Evolutionary conservation across 116 monocot species (phyloP), one percentile per base, ranked within the genome.

Genomic region (Iris pallida): DNA sequence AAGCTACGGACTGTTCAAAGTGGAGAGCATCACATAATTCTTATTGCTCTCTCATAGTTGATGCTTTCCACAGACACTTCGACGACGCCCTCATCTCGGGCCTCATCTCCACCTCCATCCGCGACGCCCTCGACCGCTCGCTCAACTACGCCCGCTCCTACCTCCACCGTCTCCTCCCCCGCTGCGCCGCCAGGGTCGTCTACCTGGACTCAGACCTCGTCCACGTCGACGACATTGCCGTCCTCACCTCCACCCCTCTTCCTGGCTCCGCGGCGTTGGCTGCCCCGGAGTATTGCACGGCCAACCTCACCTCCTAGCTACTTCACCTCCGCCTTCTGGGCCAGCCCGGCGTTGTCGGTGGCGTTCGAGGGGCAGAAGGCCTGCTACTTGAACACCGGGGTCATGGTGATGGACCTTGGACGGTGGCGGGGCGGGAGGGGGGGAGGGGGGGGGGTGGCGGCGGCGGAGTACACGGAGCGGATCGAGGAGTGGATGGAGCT

Each of bases 141-240:
- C 80, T 93, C 40, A 93, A 89, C 85, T 88, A 91, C 80, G 91
- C 91, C 7, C 68, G 91, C 2, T 82, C 88, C 16, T 91, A 91
- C 73, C 82, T 88, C 55, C 64, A 85, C 8, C 47, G 72, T 4
- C 55, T 82, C 9, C 80, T 87, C 63, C 88, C 82, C 8, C 2
- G 52, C 0, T 90, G 83, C 65, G 75, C 75, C 40, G 11, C 56
- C 44, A 78, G 87, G 47, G 79, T 80, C 57, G 82, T 87, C 20
- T 90, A 90, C 72, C 75, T 87, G 66, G 90, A 90, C 73, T 90
- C 90, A 4, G 90, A 90, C 63, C 71, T 90, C 4, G 55, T 90
- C 69, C 73, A 87, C 55, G 84, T 87, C 53, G 90, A 84, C 72
- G 90, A 90, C 79, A 84, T 90, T 54, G 65, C 71, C 6, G 1